Percentiles rank a stretch among this genome's conserved stretches.
Evolutionary conservation across 2,329 filamentous ascomycete genomes (phyloP).

Genomic region (Pestalotiopsis sp.): DNA sequence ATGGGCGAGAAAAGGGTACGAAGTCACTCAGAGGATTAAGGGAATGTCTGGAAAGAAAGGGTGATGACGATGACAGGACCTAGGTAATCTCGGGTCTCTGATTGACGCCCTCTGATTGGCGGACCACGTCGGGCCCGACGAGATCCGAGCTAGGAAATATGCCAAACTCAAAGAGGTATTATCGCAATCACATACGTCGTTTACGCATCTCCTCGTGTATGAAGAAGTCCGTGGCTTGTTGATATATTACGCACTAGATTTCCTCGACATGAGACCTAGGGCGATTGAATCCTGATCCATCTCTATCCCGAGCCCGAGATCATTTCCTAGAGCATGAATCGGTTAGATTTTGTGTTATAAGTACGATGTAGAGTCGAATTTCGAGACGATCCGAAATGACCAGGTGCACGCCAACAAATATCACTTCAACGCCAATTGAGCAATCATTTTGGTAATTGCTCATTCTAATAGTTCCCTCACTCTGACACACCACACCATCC

Average conservation of each 20-base stretch:
- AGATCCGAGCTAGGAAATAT: not conserved
- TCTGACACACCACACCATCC: not conserved
- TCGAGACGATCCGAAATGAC: not conserved
- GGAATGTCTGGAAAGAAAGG: not conserved
- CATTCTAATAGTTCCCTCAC: not conserved
- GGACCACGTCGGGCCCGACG: conserved; percentile 6
- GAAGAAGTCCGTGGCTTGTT: not conserved
- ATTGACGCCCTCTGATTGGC: conserved; percentile 7
- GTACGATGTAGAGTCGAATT: too few species aligned
- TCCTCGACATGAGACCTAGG: not conserved
- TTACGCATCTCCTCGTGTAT: not conserved
- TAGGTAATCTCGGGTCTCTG: not conserved
- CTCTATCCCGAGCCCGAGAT: not conserved
- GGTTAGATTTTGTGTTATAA: too few species aligned
- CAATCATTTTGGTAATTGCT: not conserved
- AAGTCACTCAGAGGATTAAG: not conserved
- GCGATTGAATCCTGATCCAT: not conserved
- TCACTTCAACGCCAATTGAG: not conserved
- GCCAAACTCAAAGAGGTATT: not conserved
- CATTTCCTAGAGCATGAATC: not conserved
- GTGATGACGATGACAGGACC: not conserved
- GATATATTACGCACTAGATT: too few species aligned
- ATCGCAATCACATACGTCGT: not conserved
- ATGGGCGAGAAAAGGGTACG: not conserved
- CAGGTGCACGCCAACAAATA: not conserved